phyloP scores from a whole-genome alignment of 2,329 filamentous ascomycete species.

The Colletotrichum sp. region DNA sequence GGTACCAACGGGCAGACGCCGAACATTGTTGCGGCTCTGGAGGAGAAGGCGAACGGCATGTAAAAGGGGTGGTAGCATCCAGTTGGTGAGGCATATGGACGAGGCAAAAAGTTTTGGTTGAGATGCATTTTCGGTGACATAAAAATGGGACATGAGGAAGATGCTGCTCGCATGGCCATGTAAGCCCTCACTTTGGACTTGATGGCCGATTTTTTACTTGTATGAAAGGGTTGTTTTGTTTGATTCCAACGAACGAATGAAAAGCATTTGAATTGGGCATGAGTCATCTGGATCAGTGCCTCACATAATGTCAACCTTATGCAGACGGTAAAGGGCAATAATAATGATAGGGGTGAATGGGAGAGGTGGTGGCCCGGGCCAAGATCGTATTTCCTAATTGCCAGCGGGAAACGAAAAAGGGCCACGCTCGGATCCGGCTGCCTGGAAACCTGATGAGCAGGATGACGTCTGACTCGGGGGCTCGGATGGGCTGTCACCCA shows the following conservation, averaged over 20 bases:
- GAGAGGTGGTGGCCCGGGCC: not conserved
- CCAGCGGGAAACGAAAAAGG: not conserved
- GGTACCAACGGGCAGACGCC: slow-evolving; percentile 28
- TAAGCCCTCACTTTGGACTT: not conserved
- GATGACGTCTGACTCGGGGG: slow-evolving; percentile 6
- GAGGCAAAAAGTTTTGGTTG: not conserved
- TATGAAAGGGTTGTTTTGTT: not conserved
- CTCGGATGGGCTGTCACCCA: not conserved
- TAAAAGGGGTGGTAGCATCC: slow-evolving; percentile 14
- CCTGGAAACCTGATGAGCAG: not conserved
- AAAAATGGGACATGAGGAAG: not conserved
- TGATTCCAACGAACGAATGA: not conserved
- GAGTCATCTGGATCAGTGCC: not conserved
- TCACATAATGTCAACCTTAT: not conserved
- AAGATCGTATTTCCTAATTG: not conserved
- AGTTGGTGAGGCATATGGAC: not conserved
- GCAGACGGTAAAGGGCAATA: not conserved
- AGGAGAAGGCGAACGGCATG: slow-evolving; percentile 43
- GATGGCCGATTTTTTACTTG: not conserved
- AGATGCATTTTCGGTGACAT: not conserved
- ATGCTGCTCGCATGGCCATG: not conserved
- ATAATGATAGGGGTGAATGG: not conserved
- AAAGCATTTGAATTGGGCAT: not conserved
- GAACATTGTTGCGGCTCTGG: slow-evolving; percentile 39
- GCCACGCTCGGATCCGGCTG: not conserved